Evolutionary conservation across 441 rosid genomes (phyloP), one percentile per base, ranked within the genome.

Genomic region (Pelargonium myrrhifolium): DNA sequence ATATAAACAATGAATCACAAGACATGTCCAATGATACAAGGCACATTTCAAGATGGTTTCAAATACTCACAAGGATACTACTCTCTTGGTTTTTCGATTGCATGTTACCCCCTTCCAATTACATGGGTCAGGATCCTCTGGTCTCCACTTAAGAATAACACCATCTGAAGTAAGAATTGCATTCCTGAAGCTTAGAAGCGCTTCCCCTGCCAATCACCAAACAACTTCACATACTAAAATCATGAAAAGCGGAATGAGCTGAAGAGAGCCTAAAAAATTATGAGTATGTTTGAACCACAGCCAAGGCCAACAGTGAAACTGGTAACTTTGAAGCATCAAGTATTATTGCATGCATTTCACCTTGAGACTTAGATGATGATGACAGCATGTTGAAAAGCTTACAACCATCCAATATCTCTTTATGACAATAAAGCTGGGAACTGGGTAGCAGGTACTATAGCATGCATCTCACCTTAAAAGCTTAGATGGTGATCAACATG

Each of bases 101-200:
- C 99, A 94, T 40, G 78, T 77, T 68, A 94, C 96, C 61, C 98
- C 98, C 70, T 82, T 84, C 99, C 99, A 94, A 45, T 77, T 79
- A 83, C 99, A 94, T 58, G 99, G 99, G 64, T 94, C 94, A 11
- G 94, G 85, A 85, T 92, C 99, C 84, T 94, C 99, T 0, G 98
- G 98, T 75, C 97, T 89, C 98, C 98, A 94, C 18, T 79, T 80
- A 78, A 76, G 81, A 70, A 92, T 85, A 55, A 85, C 64, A 68
- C 88, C 85, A 80, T 94, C 92, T 47, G 97, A 89, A 64, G 79
- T 78, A 73, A 56, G 62, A 56, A 56, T 56, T 9, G 86, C 86
- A 65, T 74, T 76, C 82, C 81, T 86, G 81, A 94, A 94, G 84
- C 80, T 90, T 68, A 89, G 65, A 76, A 94, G 98, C 3, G 78